Evolutionary conservation across 2,329 filamentous ascomycete species (phyloP), one percentile per base, ranked within the genome.

Genomic region (Juglanconis sp.): DNA sequence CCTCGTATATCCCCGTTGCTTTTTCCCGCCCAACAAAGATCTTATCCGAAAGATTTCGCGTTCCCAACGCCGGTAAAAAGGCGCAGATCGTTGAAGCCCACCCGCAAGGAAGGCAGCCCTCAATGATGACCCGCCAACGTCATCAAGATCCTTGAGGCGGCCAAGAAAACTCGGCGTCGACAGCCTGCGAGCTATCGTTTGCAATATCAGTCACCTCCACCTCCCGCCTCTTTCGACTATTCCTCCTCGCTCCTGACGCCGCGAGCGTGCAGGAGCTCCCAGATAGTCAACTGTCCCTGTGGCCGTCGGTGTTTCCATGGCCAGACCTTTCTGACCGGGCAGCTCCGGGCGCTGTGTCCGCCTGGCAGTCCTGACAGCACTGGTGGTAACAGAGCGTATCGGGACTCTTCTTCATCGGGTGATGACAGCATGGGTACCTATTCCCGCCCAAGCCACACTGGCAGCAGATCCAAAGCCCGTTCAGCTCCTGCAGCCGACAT

Each of bases 361-460:
- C 62, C 49, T 69, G 71, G 62, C 81, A 83, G 3, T 65, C 66
- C 44, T 71, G 68, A 66, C 81, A 84, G 54, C 81, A 75, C n/a
- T 71, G 69, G 61, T 84, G 81, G 63, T 81, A 81, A 68, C 81
- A 84, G 49, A 82, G 77, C 1, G 78, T 79, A 63, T 83, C 77
- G 9, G 79, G 78, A 62, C 77, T 77, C 11, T 73, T 74, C 56
- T 71, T 73, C 74, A 78, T 76, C 56, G 71, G 75, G 62, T 80
- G 77, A 38, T 74, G 69, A 64, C 81, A 83, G 71, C 73, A 78
- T 30, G 72, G 70, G 52, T 75, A 75, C 4, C 72, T 70, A 61
- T 84, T 84, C 5, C 73, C 76, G 6, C 77, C 78, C 5, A 78
- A 72, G 3, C 69, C 67, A 64, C 81, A 84, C 60, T 70, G 72